Conservation (phyloP, 164 flowering plant genomes). For the Amborella trichopoda region DNA sequence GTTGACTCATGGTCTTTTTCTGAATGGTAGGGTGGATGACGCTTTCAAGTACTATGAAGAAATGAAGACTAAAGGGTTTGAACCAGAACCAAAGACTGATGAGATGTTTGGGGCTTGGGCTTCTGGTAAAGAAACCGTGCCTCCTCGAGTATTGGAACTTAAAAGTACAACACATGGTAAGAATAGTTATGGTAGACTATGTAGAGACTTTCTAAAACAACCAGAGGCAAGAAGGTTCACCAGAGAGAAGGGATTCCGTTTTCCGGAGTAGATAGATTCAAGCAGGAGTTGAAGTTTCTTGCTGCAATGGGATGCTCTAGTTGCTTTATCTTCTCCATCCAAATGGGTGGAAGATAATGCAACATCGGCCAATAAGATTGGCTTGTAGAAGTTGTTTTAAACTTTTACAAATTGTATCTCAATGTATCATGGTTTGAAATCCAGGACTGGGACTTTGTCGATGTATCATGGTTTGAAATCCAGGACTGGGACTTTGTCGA, state of each 20-base stretch:
- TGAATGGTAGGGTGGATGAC: conserved; percentile 65
- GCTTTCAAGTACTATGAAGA: conserved; percentile 51
- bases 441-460: no score
- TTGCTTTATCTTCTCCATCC: no score
- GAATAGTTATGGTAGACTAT: conserved; percentile 7
- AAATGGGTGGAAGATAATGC: no score
- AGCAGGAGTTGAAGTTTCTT: no score
- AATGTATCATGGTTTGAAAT: no score
- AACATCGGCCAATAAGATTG: no score
- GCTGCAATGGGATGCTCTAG: no score
- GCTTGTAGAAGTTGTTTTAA: no score
- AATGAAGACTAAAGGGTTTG: conserved; percentile 54
- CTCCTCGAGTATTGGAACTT: conserved; percentile 7
- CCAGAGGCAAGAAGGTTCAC: conserved; percentile 45
- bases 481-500: no score
- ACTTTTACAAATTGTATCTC: no score
- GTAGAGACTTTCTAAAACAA: conserved; percentile 25
- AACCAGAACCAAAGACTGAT: conserved; percentile 58
- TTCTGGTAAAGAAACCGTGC: conserved; percentile 24
- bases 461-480: no score
- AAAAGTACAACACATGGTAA: conserved; percentile 4
- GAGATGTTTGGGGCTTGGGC: conserved; percentile 57
- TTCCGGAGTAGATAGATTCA: conserved; percentile 28
- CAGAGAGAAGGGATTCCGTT: conserved; percentile 46
- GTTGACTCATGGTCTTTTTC: conserved; percentile 67